These are phyloP conservation scores for Phytophthora brassicae DNA, from an alignment of 352 stramenopile genomes.

Conservation along the genomic window DNA sequence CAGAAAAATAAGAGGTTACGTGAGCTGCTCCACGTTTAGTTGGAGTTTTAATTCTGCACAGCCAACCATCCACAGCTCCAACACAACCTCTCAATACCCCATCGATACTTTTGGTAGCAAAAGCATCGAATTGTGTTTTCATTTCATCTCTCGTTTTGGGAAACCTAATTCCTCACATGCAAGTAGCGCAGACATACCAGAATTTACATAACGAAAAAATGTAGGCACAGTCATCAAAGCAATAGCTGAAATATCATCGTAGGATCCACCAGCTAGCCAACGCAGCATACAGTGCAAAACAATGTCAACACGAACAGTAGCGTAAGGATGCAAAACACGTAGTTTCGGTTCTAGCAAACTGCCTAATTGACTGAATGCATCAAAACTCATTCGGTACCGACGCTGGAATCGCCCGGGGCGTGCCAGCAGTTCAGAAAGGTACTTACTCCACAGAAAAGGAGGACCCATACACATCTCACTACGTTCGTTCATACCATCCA, in stretches of 20 bases:
- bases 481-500: background rate
- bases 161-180: background rate
- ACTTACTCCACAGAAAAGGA: background rate
- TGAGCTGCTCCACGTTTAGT: background rate
- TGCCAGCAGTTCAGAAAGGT: background rate
- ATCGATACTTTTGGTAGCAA: background rate
- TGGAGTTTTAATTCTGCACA: background rate
- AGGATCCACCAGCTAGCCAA: conserved; percentile 1
- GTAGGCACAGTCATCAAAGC: background rate
- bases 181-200: background rate
- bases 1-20: background rate
- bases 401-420: background rate
- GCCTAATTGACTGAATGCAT: background rate
- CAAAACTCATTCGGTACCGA: conserved; percentile 3
- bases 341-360: background rate
- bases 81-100: background rate
- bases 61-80: background rate
- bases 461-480: background rate
- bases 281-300: conserved; percentile 7
- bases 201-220: conserved; percentile 7
- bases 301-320: conserved; percentile 11
- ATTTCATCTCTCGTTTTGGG: background rate
- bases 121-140: background rate
- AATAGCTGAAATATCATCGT: conserved; percentile 12
- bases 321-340: background rate